Evolutionary conservation across 805 yeast species (phyloP), one percentile per base, ranked within the genome.

Genomic region (Myxozyma neglecta): DNA sequence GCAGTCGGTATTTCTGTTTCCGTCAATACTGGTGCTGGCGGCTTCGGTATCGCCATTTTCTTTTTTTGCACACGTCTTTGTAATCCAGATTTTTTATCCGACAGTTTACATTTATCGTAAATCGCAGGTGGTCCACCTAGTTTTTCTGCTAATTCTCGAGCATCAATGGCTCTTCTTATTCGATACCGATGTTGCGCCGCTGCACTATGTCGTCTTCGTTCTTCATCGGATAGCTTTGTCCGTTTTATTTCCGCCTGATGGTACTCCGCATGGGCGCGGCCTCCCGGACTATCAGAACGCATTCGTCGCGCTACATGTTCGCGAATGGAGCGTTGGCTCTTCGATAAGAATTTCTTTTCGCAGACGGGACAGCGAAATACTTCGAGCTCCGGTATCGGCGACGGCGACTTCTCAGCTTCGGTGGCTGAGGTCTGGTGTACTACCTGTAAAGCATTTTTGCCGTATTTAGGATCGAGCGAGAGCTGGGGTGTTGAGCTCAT

Each of bases 151-250:
- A 55, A 29, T 45, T 50, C 58, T 47, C 51, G 44, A 6, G 63
- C 63, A 37, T 59, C 63, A 2, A 55, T 37, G n/a, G 63, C 46
- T 49, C 46, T 54, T n/a, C 64, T 53, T 14, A 44, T 40, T 13
- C 64, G 53, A 32, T 60, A 60, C 14, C 64, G 44, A n/a, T 52
- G 53, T 36, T 60, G 64, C 29, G 64, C 64, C 3, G 64, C 64
- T 3, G 64, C 64, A 32, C 57, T 51, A 43, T 53, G 56, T 36
- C 46, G 39, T 24, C 61, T 37, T 11, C 60, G 57, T 47, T 60
- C 64, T 9, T 60, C 64, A 13, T 56, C 60, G 1, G 61, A 44
- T n/a, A 53, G 32, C 40, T 37, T 45, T 13, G 57, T 45, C 29
- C 64, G 51, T 35, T 57, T 56, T 51, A 60, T 60, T 44, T 42